These are phyloP conservation scores for Vigna unguiculata DNA, from an alignment of 306 rosid species.

Conservation along the genomic window DNA sequence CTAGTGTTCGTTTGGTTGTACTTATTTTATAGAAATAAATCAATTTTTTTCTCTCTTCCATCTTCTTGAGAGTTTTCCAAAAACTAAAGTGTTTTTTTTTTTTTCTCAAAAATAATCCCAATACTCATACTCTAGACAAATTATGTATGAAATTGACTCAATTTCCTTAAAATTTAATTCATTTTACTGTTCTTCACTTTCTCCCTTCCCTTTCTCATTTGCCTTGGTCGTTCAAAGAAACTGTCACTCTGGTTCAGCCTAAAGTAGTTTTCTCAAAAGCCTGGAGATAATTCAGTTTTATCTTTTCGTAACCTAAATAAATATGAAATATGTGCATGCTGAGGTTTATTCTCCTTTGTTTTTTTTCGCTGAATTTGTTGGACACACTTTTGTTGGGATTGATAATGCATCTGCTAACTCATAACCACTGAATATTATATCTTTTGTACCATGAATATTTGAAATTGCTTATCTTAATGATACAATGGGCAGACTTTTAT, in stretches of 20 bases:
- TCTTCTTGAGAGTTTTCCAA: neutral
- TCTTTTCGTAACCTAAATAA: constrained; percentile 18
- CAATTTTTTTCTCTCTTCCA: neutral
- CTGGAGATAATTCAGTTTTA: constrained; percentile 14
- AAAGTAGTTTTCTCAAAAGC: constrained; percentile 27
- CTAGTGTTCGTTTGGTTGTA: neutral
- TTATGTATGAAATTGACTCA: constrained; percentile 2
- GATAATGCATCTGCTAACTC: constrained; percentile 37
- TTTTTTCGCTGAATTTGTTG: constrained; percentile 16
- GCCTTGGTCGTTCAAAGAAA: neutral
- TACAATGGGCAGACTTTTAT: constrained; percentile 38
- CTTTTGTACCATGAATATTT: constrained; percentile 3
- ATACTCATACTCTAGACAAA: neutral
- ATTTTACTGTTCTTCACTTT: neutral
- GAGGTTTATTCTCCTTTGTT: neutral
- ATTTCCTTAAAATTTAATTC: neutral
- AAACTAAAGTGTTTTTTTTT: neutral
- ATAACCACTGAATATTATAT: constrained; percentile 1
- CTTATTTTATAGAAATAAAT: constrained; percentile 3
- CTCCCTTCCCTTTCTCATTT: constrained; percentile 2
- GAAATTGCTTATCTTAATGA: constrained; percentile 35
- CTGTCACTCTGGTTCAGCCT: constrained; percentile 17
- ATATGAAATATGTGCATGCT: neutral
- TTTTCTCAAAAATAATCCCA: neutral
- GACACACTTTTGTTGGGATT: constrained; percentile 13